phyloP scores from a whole-genome alignment of 352 stramenopile species.

The Aphanomyces euteiches region DNA sequence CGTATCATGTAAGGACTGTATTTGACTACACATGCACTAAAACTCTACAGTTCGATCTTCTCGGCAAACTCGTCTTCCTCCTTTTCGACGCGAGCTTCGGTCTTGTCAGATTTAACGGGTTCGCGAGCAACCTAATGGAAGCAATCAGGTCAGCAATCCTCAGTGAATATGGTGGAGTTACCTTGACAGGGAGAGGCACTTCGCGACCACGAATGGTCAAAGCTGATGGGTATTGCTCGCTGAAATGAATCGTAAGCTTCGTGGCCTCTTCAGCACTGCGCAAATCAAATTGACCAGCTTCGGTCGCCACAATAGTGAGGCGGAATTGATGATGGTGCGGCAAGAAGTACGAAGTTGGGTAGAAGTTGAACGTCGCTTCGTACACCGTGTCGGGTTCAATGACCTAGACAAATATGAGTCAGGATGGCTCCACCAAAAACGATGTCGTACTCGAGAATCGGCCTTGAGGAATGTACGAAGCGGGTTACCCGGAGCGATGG shows the following conservation, averaged over 20 bases:
- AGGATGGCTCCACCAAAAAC: neutral
- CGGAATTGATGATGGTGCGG: slow-evolving; percentile 75
- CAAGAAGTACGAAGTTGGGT: slow-evolving; percentile 71
- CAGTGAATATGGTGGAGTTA: neutral
- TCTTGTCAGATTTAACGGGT: neutral
- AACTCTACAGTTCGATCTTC: no score
- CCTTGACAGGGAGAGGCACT: slow-evolving; percentile 31
- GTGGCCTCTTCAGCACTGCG: slow-evolving; percentile 47
- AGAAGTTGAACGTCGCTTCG: slow-evolving; percentile 71
- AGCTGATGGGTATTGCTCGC: slow-evolving; percentile 60
- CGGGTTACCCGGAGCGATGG: slow-evolving; percentile 51
- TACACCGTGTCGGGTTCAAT: slow-evolving; percentile 66
- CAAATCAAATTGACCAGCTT: slow-evolving; percentile 52
- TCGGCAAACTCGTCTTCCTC: slow-evolving; percentile 55
- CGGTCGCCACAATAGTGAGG: slow-evolving; percentile 54
- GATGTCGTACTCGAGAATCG: slow-evolving; percentile 39
- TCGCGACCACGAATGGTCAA: slow-evolving; percentile 61
- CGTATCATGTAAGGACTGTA: no score
- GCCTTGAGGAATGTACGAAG: slow-evolving; percentile 65
- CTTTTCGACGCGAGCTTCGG: slow-evolving; percentile 32
- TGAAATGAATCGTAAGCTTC: slow-evolving; percentile 71
- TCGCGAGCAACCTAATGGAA: neutral
- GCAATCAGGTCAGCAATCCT: neutral
- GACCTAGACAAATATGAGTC: neutral
- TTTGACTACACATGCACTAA: no score